phyloP scores from a whole-genome alignment of 495 filamentous ascomycete genomes.

The Aspergillus campestris region DNA sequence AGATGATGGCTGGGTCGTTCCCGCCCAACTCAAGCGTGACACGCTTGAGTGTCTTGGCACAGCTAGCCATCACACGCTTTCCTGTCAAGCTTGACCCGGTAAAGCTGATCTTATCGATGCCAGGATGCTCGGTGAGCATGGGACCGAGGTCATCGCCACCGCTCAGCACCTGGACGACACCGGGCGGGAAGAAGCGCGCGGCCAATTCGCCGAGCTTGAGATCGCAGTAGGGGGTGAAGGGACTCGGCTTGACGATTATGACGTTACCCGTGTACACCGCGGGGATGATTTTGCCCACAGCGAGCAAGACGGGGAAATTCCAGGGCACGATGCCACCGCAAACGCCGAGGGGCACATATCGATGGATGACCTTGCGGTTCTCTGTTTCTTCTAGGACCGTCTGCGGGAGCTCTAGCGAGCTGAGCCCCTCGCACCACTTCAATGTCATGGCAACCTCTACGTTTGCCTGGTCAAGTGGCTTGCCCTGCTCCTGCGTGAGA shows the following conservation, averaged over 20 bases:
- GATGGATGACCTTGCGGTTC: slow-evolving; percentile 35
- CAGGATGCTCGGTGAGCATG: slow-evolving; percentile 47
- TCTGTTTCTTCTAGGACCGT: slow-evolving; percentile 41
- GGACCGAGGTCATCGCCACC: slow-evolving; percentile 59
- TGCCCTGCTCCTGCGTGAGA: slow-evolving; percentile 49
- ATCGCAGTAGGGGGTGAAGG: slow-evolving; percentile 60
- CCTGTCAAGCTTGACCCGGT: slow-evolving; percentile 59
- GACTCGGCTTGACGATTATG: slow-evolving; percentile 53
- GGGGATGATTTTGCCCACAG: slow-evolving; percentile 47
- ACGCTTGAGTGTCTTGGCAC: slow-evolving; percentile 53
- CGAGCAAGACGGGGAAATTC: slow-evolving; percentile 52
- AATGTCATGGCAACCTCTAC: slow-evolving; percentile 19
- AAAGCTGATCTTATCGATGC: slow-evolving; percentile 61
- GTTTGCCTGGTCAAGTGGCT: slow-evolving; percentile 31
- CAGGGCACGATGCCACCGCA: slow-evolving; percentile 54
- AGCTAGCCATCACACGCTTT: slow-evolving; percentile 52
- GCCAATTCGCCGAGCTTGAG: slow-evolving; percentile 57
- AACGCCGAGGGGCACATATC: slow-evolving; percentile 51
- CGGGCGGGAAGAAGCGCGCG: slow-evolving; percentile 52
- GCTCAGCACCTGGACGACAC: slow-evolving; percentile 58
- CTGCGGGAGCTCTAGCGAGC: slow-evolving; percentile 15
- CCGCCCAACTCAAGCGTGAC: slow-evolving; percentile 54
- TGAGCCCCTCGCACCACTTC: slow-evolving; percentile 16
- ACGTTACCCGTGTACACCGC: slow-evolving; percentile 52
- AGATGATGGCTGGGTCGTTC: slow-evolving; percentile 56